Base-by-base conservation (phyloP, 2,329 filamentous ascomycete genomes). In the Arthrinium puccinioides region DNA sequence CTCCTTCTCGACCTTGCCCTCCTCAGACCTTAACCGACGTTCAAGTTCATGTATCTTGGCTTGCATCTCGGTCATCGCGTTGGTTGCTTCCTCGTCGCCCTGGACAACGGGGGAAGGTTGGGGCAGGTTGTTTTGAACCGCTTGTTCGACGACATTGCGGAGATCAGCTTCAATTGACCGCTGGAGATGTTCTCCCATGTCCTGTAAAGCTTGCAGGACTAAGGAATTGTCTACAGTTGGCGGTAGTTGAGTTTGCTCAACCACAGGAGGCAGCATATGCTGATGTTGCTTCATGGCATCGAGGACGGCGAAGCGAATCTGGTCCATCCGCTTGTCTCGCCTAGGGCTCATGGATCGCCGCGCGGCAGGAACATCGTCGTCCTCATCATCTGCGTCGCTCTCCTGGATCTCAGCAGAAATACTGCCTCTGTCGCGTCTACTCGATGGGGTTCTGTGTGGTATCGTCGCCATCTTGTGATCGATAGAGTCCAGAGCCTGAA, bases 301-400 rank as follows among this genome's bases (percentile, higher is more conserved):
- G 37, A 82, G 64, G 19, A 90, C 72, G 29, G 78, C 76, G 18
- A 69, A 66, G 37, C 82, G 82, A 46, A 98, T 87, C 57, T 90
- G 87, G 40, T 96, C 88, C 50, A 89, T 61, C 49, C 79, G 87
- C 50, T 82, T 81, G 53, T 94, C 87, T 43, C 82, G 76, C 40
- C 77, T 75, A 14, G 88, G 87, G 48, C 89, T 96, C 48, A 81
- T 72, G 6, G 84, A 84, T 36, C 86, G 80, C 55, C 78, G 71
- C 44, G 70, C 63, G 41, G 64, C 44, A 38, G 78, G 73, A 37
- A 62, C 43, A 39, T 82, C 85, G 16, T 95, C 88, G 47, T 94
- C 89, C 54, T 95, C 88, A 44, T 95, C 89, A 56, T 97, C 90
- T 9, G 92, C 90, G 62, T 97, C 92, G 55, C 90, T 96, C 41